Evolutionary conservation across 192 early-diverging fungal species (phyloP), one percentile per base, ranked within the genome.

Genomic region (Entomortierella parvispora): DNA sequence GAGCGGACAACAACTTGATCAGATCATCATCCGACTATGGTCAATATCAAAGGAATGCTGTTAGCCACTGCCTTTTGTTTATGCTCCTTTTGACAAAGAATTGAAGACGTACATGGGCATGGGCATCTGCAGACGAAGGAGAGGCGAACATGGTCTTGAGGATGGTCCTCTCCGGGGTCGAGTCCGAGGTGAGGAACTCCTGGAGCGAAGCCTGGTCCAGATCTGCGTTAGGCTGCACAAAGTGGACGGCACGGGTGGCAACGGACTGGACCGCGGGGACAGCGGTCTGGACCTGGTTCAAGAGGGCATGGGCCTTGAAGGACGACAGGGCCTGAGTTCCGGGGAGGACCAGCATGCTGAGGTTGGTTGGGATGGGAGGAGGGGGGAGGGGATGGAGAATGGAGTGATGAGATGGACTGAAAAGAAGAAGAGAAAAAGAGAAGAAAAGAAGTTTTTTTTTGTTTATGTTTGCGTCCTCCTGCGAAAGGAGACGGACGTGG

Each of bases 271-370:
- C 70, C 2, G 74, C 65, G 25, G 90, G 87, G 18, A 82, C 62
- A 18, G 78, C 70, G 28, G 83, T 78, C 68, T 91, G 88, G 20
- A 95, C 62, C 55, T 84, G 81, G 50, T 83, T 83, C 20, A 90
- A 56, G 44, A 95, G 81, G 60, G 79, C 78, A 7, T 84, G 77
- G 25, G 82, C 84, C 70, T 92, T 89, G 80, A 95, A 95, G 17
- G 81, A 82, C 0, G 96, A 96, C 26, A 95, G 82, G 26, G 94
- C 91, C 28, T 89, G 84, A 44, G 92, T 85, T 48, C 93, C 95
- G 52, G 94, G 92, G n/a, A 97, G 85, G 57, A 95, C 85, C 62
- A 97, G 84, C 93, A 97, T 96, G 49, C 11, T 42, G 56, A 50
- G 26, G 23, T n/a, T 28, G 4, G 17, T 23, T 45, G 33, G 15